A percentile compares a stretch with the other conserved stretches of the same genome.
These are phyloP conservation scores for Stephania yunnanensis DNA, from an alignment of 164 flowering plant species.

Conservation along the genomic window DNA sequence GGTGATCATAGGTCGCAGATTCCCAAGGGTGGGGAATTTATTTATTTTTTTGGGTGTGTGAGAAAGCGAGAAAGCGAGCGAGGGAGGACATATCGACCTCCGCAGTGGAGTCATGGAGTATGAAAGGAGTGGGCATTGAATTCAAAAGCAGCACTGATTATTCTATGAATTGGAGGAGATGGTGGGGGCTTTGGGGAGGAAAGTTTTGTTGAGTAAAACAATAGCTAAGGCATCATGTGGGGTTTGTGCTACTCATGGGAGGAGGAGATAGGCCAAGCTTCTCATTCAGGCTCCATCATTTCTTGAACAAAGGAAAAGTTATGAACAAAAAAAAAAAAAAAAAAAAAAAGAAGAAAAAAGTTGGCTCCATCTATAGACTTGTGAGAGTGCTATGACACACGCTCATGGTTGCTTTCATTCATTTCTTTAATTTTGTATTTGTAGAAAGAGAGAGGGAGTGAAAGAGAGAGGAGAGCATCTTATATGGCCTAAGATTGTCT, in stretches of 20 bases:
- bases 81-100: no score
- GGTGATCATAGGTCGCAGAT: conserved; percentile 50
- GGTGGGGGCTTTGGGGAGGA: conserved; percentile 14
- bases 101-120: conserved; percentile 29
- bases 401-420: conserved; percentile 18
- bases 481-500: background rate
- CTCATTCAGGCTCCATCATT: conserved; percentile 27
- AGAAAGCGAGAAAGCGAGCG: conserved; percentile 9
- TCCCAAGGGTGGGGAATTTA: conserved; percentile 69
- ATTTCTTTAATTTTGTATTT: conserved; percentile 21
- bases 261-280: conserved; percentile 24
- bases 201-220: background rate
- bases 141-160: conserved; percentile 47
- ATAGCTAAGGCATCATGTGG: background rate
- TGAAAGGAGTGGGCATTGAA: conserved; percentile 33
- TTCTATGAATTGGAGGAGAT: conserved; percentile 13
- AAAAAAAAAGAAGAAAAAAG: background rate
- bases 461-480: no score
- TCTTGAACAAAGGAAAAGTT: conserved; percentile 1
- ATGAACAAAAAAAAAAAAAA: background rate
- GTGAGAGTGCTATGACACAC: conserved; percentile 21
- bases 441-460: conserved; percentile 18
- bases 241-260: conserved; percentile 18
- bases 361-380: conserved; percentile 11
- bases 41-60: conserved; percentile 23